Base-by-base conservation (phyloP, 1,284 basidiomycete genomes). In the Austropuccinia psidii region DNA sequence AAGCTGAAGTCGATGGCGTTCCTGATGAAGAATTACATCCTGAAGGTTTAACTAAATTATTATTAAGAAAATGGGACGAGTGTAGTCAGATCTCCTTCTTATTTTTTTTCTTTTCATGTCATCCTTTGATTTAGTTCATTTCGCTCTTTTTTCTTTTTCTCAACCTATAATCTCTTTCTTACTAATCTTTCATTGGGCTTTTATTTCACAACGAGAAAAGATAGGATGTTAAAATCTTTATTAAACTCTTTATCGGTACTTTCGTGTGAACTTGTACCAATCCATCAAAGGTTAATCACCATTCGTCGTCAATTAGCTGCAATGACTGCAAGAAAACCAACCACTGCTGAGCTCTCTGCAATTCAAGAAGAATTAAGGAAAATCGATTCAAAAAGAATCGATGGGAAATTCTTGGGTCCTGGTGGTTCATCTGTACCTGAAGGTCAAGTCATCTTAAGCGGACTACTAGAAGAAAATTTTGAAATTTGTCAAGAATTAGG, bases 401-500 rank as follows among this genome's bases (percentile, higher is more conserved):
- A 98, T 79, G 93, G 94, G 73, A 96, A 96, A 81, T 98, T 97
- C 82, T 84, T 97, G 29, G 93, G 92, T 2, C 92, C 93, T 13
- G 91, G 91, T 21, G 94, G 93, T 49, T 83, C 84, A 5, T 89
- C 87, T 50, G 89, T 97, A 0, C 93, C 94, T 13, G 86, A 89
- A 55, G 95, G 93, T 8, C 94, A 97, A 81, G 81, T 79, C 9
- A 81, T 86, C 37, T 79, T 85, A 1, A 83, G 83, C 15, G 94
- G 94, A 1, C 83, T 98, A 35, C 84, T 99, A 13, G 95, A 98
- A 81, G 92, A 95, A 79, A 96, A 93, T 81, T 99, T 98, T 81
- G 94, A 98, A 74, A 91, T 98, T 75, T 85, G 88, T 52, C 93
- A 98, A 82, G 95, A 98, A 81, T 93, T 98, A 83, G 90, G 91